Evolutionary conservation across 345 rosid species (phyloP), one percentile per base, ranked within the genome.

Genomic region (Brassica juncea): DNA sequence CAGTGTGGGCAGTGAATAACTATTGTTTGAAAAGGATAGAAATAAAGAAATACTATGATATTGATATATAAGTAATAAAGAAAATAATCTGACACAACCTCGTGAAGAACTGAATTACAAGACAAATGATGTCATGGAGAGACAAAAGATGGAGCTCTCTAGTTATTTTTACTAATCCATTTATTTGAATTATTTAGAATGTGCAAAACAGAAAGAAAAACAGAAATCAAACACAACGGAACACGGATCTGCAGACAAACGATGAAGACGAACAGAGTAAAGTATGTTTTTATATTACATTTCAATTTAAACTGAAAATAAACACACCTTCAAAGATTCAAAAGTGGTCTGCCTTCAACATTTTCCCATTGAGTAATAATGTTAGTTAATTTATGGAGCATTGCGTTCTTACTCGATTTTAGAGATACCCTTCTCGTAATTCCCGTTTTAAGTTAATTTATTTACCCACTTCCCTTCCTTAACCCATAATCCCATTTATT

Each of bases 121-220:
- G 92, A 89, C 97, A 92, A 94, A 89, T 72, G 83, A 86, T 80
- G 96, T 86, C 89, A 84, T 90, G 84, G 89, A 85, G 77, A 82
- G 84, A 82, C 86, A 71, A 76, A 81, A 76, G 77, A 81, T 81
- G 83, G 83, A 75, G 83, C 77, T 80, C 80, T 71, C 80, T 75
- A 65, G 42, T 75, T 70, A 71, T 37, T 71, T 31, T 71, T 64
- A 63, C 44, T 65, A 57, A 59, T 72, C 61, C 15, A 5, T n/a
- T 32, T 9, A 25, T 55, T 34, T 47, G 70, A 66, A 57, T 57
- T 72, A 39, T 58, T 35, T 55, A 66, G 59, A 79, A 47, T 78
- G 73, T 47, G 4, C 74, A 49, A 59, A 66, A 67, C 32, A 44
- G 57, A 67, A 49, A 79, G 10, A 67, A 49, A 68, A 34, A 4